Percentiles rank a stretch among this genome's conserved stretches.
Conservation (phyloP, 2,329 filamentous ascomycete species). For the Scleromitrula shiraiana region DNA sequence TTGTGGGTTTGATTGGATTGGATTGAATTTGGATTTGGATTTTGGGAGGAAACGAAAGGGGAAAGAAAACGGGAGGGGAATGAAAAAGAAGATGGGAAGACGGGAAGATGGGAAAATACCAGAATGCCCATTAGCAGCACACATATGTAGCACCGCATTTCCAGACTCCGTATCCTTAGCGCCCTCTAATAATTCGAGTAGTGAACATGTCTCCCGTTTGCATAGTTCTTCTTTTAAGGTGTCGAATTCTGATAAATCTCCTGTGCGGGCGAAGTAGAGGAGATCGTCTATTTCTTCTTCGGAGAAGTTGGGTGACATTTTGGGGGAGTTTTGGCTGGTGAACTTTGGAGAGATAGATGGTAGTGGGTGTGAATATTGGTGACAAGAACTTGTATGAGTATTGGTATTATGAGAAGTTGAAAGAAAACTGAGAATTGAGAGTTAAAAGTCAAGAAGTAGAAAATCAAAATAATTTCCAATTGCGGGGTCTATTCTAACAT, state of each 20-base stretch:
- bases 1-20: constrained; percentile 24
- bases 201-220: constrained; percentile 48
- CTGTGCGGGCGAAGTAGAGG: constrained; percentile 74
- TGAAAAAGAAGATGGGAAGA: no score
- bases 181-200: constrained; percentile 57
- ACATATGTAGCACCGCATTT: constrained; percentile 81
- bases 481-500: no score
- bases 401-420: no score
- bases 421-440: no score
- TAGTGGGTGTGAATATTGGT: no score
- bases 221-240: constrained; percentile 50
- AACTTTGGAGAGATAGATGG: no score
- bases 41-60: constrained; percentile 18
- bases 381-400: no score
- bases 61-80: neutral
- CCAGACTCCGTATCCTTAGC: constrained; percentile 69
- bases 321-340: rapidly evolving
- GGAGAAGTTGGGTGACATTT: constrained; percentile 40
- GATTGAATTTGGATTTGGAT: constrained; percentile 34
- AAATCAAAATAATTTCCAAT: no score
- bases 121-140: constrained; percentile 78
- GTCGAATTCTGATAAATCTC: constrained; percentile 64
- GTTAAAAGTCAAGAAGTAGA: no score
- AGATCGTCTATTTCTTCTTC: constrained; percentile 87
- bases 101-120: constrained; percentile 44